Base-by-base conservation (phyloP, 306 rosid genomes). In the Castanea sativa region DNA sequence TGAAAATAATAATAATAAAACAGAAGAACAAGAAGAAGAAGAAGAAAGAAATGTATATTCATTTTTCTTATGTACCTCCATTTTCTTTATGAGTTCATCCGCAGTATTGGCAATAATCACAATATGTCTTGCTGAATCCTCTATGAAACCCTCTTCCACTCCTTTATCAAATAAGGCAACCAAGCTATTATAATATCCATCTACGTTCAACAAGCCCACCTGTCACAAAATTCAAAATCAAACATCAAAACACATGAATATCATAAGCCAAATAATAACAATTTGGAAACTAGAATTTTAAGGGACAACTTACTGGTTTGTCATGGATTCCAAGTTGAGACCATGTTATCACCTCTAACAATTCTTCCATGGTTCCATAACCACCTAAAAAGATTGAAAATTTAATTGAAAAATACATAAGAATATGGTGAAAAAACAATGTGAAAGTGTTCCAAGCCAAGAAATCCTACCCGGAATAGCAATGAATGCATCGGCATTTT, bases 131-230 rank as follows among this genome's bases (percentile, higher is more conserved):
- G 92, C 91, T 27, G 92, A 83, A 51, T 72, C 76, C 74, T 85
- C 81, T 83, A 90, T 88, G 55, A 90, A 90, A 69, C 94, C 92
- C 77, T 90, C 94, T 82, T 87, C 90, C 55, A 88, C 94, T 80
- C 92, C 94, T 84, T 87, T 87, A 69, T 90, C 92, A 79, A 90
- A 88, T 64, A 90, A 87, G 79, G 80, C 83, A 69, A 90, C 80
- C 82, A 90, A 80, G 82, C 85, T 79, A 83, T 88, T 82, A 81
- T 85, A 90, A 81, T 90, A 90, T 43, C 94, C 94, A 19, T 90
- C 87, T 58, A 90, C 91, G 69, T 90, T 90, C 79, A 90, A 79
- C 85, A 90, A 80, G 25, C 94, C 94, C 77, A 90, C 92, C 94
- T 90, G 83, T 79, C 55, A 65, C 57, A 81, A 55, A 64, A 15